Percentiles rank a stretch among this genome's conserved stretches.
Conservation (phyloP, 106 monocot genomes). For the Allium sativum region DNA sequence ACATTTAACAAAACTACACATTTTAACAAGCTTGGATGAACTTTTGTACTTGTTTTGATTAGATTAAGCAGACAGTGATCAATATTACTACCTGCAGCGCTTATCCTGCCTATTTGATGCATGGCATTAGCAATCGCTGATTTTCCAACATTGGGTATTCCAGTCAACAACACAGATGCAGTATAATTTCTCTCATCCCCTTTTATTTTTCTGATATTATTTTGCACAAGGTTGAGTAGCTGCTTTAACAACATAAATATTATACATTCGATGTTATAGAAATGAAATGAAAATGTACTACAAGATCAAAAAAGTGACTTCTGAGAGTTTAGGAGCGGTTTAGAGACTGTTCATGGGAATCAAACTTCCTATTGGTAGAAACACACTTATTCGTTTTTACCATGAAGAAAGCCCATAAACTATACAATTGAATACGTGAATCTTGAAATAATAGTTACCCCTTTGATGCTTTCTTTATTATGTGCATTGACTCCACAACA, state of each 20-base stretch:
- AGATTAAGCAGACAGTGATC: not conserved
- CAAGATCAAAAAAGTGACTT: too few species aligned
- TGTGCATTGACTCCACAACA: conserved; percentile 64
- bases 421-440: not conserved
- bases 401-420: not conserved
- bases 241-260: conserved; percentile 19
- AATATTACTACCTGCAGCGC: conserved; percentile 50
- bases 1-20: too few species aligned
- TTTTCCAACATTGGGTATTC: conserved; percentile 88
- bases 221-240: conserved; percentile 43
- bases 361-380: too few species aligned
- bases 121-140: conserved; percentile 69
- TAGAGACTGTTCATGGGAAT: too few species aligned
- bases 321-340: too few species aligned
- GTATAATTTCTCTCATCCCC: conserved; percentile 29
- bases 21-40: too few species aligned
- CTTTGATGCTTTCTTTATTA: conserved; percentile 53
- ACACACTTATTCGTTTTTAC: not conserved
- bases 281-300: too few species aligned
- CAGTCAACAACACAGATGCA: conserved; percentile 59
- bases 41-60: too few species aligned
- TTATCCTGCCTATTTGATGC: conserved; percentile 77
- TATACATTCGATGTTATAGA: not conserved
- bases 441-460: conserved; percentile 23
- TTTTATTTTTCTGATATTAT: conserved; percentile 34